Evolutionary conservation across 169 alveolate species (phyloP), one percentile per base, ranked within the genome.

Genomic region (Plasmodium adleri): DNA sequence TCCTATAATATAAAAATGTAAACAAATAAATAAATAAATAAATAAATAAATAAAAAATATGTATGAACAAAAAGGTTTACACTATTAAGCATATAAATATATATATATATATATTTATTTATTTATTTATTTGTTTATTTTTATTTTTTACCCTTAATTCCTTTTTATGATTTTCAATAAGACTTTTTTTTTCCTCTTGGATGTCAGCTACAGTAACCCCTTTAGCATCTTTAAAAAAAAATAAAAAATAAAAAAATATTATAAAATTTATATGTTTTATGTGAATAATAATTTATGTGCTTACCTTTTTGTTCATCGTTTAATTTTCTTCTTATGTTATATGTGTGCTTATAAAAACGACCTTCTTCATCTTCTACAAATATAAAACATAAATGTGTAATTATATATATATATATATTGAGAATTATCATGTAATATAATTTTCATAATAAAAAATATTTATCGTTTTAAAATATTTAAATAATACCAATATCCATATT

Each of bases 291-390:
- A 9, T 8, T 75, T 20, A 28, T 6, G 17, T 15, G 49, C 15
- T 43, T 80, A 80, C 90, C 73, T 32, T 32, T 54, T 71, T 80
- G 43, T 8, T 80, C 83, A 4, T 80, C 90, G 62, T 20, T 56
- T 45, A 80, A 49, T 59, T 59, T 68, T 71, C 90, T 80, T 52
- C 80, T 80, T 56, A 80, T 50, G 49, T 70, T 71, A 24, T 68
- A 71, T 26, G 90, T 80, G 72, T 80, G 90, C 43, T 17, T 71
- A 49, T 80, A 80, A n/a, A 13, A 28, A 8, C 66, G 58, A 20
- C 10, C 24, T 4, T 17, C n/a, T 52, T 12, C 83, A 2, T 64
- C 63, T 28, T 80, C 49, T 24, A 26, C 88, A 63, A 24, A 20
- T 7, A n/a, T 0, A 20, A 9, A 62, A 52, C 22, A 64, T 20